Evolutionary conservation across 2,329 filamentous ascomycete species (phyloP), one percentile per base, ranked within the genome.

Genomic region (Paecilomyces sp.): DNA sequence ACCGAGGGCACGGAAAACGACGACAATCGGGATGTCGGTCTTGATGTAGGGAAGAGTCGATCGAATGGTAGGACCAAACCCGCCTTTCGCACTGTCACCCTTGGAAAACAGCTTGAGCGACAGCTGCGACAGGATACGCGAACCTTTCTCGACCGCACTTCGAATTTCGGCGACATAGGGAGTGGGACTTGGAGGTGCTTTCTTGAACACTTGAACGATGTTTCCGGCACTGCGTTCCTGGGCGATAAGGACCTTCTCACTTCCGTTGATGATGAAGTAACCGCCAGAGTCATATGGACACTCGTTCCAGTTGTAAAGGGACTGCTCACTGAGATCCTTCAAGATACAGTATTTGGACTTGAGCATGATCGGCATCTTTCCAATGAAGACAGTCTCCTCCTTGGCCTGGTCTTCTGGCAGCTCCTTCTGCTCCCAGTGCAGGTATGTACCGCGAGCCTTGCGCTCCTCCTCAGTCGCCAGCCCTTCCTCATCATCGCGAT

Each of bases 191-290:
- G 92, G 91, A 67, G 88, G 85, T 0, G 93, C 91, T 80, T 99
- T 99, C 79, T 96, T 93, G 85, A 99, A 99, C 30, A 99, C 93
- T 77, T 99, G 94, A 4, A 99, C 94, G 61, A 97, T 99, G 72
- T 99, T 99, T 71, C 93, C 94, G 50, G 94, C 94, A 72, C 92
- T 97, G 63, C 94, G 89, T 77, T 99, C 94, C 74, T 99, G 94
- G 1, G 94, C 94, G 69, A 99, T 99, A 67, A 99, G 80, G 24
- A 99, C 94, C 82, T 99, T 99, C 74, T 99, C 94, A 76, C 91
- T 96, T 52, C 94, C 94, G 78, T 99, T 99, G 82, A 99, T 99
- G 69, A 99, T 91, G 72, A 99, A 99, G 77, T 99, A 99, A 65
- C 94, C 94, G 66, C 94, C 94, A 72, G 97, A 94, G 71, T 99